Percentiles rank a stretch among this genome's conserved stretches.
These are phyloP conservation scores for Oxytropis ochrocephala DNA, from an alignment of 306 rosid species.

Conservation along the genomic window DNA sequence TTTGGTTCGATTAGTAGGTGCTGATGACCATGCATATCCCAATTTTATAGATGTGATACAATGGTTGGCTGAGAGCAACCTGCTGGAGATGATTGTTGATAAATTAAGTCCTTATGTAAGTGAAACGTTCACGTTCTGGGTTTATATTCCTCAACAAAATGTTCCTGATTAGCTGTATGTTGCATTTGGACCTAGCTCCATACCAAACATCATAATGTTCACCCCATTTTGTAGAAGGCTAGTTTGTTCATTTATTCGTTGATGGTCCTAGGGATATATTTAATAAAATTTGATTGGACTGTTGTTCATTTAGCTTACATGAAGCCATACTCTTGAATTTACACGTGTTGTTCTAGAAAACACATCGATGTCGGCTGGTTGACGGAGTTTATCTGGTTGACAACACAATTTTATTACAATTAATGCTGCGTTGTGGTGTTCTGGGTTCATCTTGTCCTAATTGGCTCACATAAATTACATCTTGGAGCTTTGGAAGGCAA, in stretches of 20 bases:
- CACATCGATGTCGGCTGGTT: not conserved
- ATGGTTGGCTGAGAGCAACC: conserved; percentile 94
- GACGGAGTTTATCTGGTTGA: conserved; percentile 2
- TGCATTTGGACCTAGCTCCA: not conserved
- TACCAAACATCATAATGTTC: not conserved
- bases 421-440: not conserved
- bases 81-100: conserved; percentile 92
- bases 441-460: not conserved
- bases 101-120: conserved; percentile 89
- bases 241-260: conserved; percentile 6
- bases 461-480: not conserved
- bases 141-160: not conserved
- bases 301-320: conserved; percentile 8
- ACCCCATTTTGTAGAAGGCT: conserved; percentile 5
- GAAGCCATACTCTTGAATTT: conserved; percentile 3
- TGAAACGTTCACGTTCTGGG: conserved; percentile 4
- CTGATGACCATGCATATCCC: conserved; percentile 93
- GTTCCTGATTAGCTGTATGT: not conserved
- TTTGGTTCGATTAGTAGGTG: conserved; percentile 86
- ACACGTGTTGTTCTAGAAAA: not conserved
- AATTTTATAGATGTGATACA: conserved; percentile 88
- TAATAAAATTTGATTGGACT: not conserved
- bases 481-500: not conserved
- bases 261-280: conserved; percentile 13
- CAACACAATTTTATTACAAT: not conserved